A percentile compares a stretch with the other conserved stretches of the same genome.
Conservation (phyloP, 495 filamentous ascomycete genomes). For the Annulohypoxylon moriforme region DNA sequence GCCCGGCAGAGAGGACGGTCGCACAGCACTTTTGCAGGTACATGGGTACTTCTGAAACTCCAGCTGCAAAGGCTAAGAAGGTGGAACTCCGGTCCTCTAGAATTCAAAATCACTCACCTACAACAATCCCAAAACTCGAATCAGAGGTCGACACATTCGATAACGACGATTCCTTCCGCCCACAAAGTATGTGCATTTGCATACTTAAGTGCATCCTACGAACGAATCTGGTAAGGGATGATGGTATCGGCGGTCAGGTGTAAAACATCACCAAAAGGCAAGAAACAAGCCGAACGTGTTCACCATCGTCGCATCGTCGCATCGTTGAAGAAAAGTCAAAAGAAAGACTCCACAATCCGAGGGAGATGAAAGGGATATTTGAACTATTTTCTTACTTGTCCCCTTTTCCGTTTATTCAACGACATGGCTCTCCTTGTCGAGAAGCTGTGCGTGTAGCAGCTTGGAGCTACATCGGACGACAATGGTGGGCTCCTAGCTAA, state of each 20-base stretch:
- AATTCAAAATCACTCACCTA: constrained; percentile 12
- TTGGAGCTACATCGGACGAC: constrained; percentile 35
- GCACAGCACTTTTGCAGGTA: not conserved
- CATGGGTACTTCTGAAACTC: constrained; percentile 32
- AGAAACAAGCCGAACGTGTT: not conserved
- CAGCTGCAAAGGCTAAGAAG: constrained; percentile 21
- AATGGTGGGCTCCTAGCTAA: constrained; percentile 23
- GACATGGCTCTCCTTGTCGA: constrained; percentile 26
- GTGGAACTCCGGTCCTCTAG: not conserved
- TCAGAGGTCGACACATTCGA: constrained; percentile 37
- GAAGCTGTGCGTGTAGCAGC: not conserved
- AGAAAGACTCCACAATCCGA: constrained; percentile 3
- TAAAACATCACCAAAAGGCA: not conserved
- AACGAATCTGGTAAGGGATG: not conserved
- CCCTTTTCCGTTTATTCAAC: constrained; percentile 19
- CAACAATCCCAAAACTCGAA: constrained; percentile 30
- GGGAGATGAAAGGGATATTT: constrained; percentile 32
- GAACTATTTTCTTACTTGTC: constrained; percentile 13
- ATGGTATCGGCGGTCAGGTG: not conserved
- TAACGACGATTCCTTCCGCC: constrained; percentile 6
- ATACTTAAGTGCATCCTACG: constrained; percentile 15
- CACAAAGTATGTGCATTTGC: not conserved
- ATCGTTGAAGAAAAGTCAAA: not conserved
- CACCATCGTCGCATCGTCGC: not conserved
- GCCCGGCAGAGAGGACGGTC: not conserved